Evolutionary conservation across 2,329 filamentous ascomycete species (phyloP), one percentile per base, ranked within the genome.

Genomic region (Fusarium haematococcum): DNA sequence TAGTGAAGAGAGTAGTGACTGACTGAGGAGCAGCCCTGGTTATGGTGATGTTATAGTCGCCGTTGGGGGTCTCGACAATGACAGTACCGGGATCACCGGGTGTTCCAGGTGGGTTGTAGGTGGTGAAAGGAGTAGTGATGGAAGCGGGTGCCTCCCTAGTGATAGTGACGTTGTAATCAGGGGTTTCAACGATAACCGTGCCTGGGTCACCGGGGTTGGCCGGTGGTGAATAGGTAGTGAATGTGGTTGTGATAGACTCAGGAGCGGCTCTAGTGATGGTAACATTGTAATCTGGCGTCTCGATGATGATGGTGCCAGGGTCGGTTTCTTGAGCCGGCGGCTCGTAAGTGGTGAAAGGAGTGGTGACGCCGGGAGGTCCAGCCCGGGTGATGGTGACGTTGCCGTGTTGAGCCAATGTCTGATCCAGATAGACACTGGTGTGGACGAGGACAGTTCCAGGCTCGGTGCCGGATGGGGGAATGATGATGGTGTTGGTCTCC

Each of bases 401-500:
- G 13, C 50, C 71, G 20, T 74, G 71, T 5, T 60, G 50, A 5
- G 71, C 57, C 71, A 74, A 39, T 0, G 58, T 50, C 35, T 75
- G 71, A 11, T 74, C 68, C 27, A 74, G n/a, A 20, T 74, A 74
- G 27, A 74, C 71, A 61, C 71, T 74, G 33, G 71, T 75, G 4
- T 74, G 71, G 7, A 69, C 64, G 9, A 74, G 25, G 18, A 74
- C 52, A 3, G 71, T 74, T 62, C 71, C 71, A 7, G 71, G 71
- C 54, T 75, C 71, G 6, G 71, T 72, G 7, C 71, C 71, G n/a
- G 71, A 75, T 7, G 71, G 71, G 1, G 71, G 71, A 1, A 74
- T 75, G n/a, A 74, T 69, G 8, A 74, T 74, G 6, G 71, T 69
- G 10, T 74, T 74, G 1, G 71, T 72, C 54, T 74, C 71, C 14